Evolutionary conservation across 345 rosid genomes (phyloP), one percentile per base, ranked within the genome.

Genomic region (Populus nigra): DNA sequence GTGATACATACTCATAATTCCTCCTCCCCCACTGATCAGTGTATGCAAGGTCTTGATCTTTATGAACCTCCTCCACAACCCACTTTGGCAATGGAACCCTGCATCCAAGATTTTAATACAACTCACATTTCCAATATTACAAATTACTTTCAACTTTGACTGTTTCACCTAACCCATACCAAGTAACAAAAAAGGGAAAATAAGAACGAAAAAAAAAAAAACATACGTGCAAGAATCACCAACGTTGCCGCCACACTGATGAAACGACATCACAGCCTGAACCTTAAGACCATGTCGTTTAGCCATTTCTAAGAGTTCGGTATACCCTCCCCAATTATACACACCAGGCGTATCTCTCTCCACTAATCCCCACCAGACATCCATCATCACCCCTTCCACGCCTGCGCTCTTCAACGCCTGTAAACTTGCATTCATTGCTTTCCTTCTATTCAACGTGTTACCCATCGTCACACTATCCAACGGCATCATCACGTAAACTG

Each of bases 291-390:
- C 99, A 20, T 90, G 87, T 75, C 88, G 88, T 81, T 87, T 88
- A 2, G 98, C 99, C 99, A 96, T 92, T 65, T 96, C 94, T 18
- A 96, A 76, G n/a, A 96, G 83, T 79, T 93, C 99, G 31, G 77
- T 69, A 63, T 93, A 96, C 22, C 99, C 99, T 27, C 99, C 99
- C 99, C 99, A 96, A 47, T 93, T 91, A 77, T 96, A 96, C 68
- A 74, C 73, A 29, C 98, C 98, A 0, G 98, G 93, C 50, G 87
- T 71, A 2, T 93, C 98, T 61, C 88, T 90, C 91, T 96, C 99
- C 78, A 96, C 99, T 83, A 96, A 85, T 25, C 99, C 99, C 99
- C 99, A 96, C 99, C 99, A 96, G 49, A 96, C 99, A 76, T 96
- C 99, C 71, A 96, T 88, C 99, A 96, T 96, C 8, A 96, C 80